Evolutionary conservation across 2,329 filamentous ascomycete genomes (phyloP), one percentile per base, ranked within the genome.

Genomic region (Ascocoryne sarcoides): DNA sequence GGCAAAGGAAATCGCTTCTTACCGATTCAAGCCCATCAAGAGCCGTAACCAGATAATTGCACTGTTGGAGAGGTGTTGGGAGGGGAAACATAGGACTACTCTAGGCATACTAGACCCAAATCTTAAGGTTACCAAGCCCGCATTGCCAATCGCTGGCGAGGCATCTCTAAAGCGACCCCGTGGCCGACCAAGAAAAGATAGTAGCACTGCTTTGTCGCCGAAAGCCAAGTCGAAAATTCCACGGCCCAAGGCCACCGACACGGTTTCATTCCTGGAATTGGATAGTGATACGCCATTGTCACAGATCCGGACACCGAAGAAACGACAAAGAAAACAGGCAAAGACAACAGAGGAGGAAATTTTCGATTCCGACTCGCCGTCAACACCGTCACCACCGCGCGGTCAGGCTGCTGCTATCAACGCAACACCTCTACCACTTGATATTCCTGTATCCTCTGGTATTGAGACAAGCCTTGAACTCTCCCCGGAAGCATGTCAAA

Each of bases 11-110:
- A 64, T 89, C 32, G 64, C 70, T 4, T 66, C 68, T 0, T 87
- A 78, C 53, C 82, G 81, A 0, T 88, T 89, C 61, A 89, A 88
- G 55, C 66, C 79, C 1, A 65, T 88, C 20, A 84, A 79, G 56
- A 75, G 67, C 40, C 71, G 84, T 14, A 68, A 71, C 36, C 75
- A 76, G 7, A 86, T 85, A 79, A 78, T 89, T 45, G 66, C 75
- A 1, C 60, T 87, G 9, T 64, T 89, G 10, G 66, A 83, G 37
- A 73, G 78, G 53, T 88, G 84, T 58, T 88, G 83, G 82, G 62
- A 73, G 48, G 77, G 75, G 42, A 76, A 76, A 55, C 62, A 69
- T 26, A 44, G 51, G 37, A 42, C 47, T 16, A 56, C 55, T 10
- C 46, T 60, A 15, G 48, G 47, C 20, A 26, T 37, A 34, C 23